Evolutionary conservation across 768 basidiomycete genomes (phyloP), one percentile per base, ranked within the genome.

Genomic region (Kwoniella sp.): DNA sequence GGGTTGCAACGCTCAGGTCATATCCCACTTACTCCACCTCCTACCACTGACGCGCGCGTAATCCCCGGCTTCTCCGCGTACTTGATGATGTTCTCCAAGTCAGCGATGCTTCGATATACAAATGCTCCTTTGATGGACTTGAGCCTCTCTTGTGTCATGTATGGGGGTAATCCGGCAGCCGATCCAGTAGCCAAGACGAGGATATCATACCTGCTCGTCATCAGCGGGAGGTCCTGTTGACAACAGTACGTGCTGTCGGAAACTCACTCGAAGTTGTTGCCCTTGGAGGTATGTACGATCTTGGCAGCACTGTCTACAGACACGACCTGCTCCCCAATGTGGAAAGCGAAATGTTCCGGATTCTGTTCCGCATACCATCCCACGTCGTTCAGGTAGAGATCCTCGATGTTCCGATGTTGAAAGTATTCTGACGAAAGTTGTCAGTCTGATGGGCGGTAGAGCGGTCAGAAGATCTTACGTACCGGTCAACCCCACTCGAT

Each of bases 141-240:
- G 2, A 82, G 81, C 17, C 81, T 70, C 30, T 82, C 81, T 0
- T 80, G 69, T 4, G 86, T 81, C 34, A 86, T 79, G 70, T 87
- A 89, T 0, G 85, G 82, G 2, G 89, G 89, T 17, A 90, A 82
- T 1, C 84, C 83, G 0, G 88, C 88, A 25, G 83, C 83, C 0
- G 89, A 90, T 1, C 90, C 90, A 0, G 90, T 90, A 0, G 88
- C 87, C 34, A 91, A 79, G 25, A 90, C 82, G 53, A 88, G 88
- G 56, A 84, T 84, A 73, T 89, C 86, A 72, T 89, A 90, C 55
- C 57, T 58, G 30, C 17, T 28, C 23, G 23, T 31, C 0, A 34
- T 2, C 15, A 28, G 15, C 4, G 37, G 20, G 11, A 23, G n/a
- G 28, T 20, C 26, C 28, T 9, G 17, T 20, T 0, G 22, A 25